Conservation (phyloP, 345 rosid genomes). For the Camelina laxa region DNA sequence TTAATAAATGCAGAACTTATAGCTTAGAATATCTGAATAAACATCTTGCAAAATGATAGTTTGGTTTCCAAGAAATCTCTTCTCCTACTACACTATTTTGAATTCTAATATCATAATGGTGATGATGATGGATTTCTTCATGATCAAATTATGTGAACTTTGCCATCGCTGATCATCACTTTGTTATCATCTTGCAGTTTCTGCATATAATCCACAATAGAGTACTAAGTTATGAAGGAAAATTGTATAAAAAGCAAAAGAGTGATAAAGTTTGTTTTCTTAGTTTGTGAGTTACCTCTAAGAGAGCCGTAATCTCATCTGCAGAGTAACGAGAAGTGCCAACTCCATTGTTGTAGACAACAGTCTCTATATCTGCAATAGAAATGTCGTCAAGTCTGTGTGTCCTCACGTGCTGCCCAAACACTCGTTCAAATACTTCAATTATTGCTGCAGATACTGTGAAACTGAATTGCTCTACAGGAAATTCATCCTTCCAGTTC, state of each 20-base stretch:
- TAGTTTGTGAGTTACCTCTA: constrained; percentile 61
- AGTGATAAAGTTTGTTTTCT: background rate
- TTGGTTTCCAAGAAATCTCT: constrained; percentile 7
- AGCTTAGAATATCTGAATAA: background rate
- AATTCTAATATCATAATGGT: background rate
- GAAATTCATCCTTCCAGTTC: constrained; percentile 85
- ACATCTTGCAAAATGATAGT: background rate
- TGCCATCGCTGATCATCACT: constrained; percentile 83
- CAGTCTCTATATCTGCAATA: constrained; percentile 71
- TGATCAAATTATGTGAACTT: constrained; percentile 68
- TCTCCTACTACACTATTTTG: constrained; percentile 6
- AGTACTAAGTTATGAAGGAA: background rate
- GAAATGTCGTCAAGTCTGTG: constrained; percentile 69
- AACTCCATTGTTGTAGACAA: constrained; percentile 59
- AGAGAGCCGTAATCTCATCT: constrained; percentile 66
- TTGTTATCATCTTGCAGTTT: constrained; percentile 90
- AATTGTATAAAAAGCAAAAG: constrained; percentile 15
- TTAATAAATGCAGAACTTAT: constrained; percentile 2
- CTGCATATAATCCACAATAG: constrained; percentile 49
- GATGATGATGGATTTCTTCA: background rate
- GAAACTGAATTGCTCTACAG: constrained; percentile 52
- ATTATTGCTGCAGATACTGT: constrained; percentile 62
- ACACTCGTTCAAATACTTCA: constrained; percentile 72
- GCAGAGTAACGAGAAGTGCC: constrained; percentile 60
- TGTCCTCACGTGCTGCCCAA: constrained; percentile 85